phyloP scores from a whole-genome alignment of 202 grass and related monocot genomes.

The Setaria viridis region DNA sequence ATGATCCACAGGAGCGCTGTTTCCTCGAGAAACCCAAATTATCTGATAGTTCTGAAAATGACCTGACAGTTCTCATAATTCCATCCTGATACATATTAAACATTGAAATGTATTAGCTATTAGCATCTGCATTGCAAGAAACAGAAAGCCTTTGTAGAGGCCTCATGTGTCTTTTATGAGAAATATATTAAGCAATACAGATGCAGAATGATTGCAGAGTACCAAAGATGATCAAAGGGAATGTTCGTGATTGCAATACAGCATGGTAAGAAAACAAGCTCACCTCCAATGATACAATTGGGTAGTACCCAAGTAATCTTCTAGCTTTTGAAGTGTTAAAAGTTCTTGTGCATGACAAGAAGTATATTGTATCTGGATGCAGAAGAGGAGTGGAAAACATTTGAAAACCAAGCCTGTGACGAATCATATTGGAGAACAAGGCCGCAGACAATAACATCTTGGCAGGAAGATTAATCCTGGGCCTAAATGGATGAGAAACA shows the following conservation, averaged over 20 bases:
- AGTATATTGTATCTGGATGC: slow-evolving; percentile 56
- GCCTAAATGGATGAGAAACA: slow-evolving; percentile 65
- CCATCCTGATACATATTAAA: slow-evolving; percentile 74
- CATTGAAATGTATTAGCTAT: slow-evolving; percentile 40
- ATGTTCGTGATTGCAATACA: slow-evolving; percentile 30
- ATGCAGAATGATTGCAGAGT: background rate
- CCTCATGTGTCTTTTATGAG: background rate
- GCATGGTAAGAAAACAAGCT: slow-evolving; percentile 39
- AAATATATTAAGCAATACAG: slow-evolving; percentile 31
- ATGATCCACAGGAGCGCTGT: slow-evolving; percentile 44
- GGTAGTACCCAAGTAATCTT: slow-evolving; percentile 72
- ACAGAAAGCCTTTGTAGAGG: slow-evolving; percentile 20
- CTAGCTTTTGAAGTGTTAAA: slow-evolving; percentile 84
- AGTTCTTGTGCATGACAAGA: slow-evolving; percentile 74
- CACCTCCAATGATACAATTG: slow-evolving; percentile 82
- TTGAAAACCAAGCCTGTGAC: slow-evolving; percentile 55
- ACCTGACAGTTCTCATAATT: slow-evolving; percentile 57
- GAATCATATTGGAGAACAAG: slow-evolving; percentile 52
- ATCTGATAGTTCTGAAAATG: slow-evolving; percentile 70
- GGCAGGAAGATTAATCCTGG: slow-evolving; percentile 73
- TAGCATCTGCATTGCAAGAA: background rate
- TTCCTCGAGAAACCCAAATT: slow-evolving; percentile 53
- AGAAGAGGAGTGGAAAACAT: slow-evolving; percentile 53
- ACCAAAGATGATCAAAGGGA: slow-evolving; percentile 5
- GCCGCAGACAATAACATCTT: slow-evolving; percentile 57